Percentiles rank a stretch among this genome's conserved stretches.
Evolutionary conservation across 2,329 filamentous ascomycete species (phyloP).

Genomic region (Aspergillus vadensis): DNA sequence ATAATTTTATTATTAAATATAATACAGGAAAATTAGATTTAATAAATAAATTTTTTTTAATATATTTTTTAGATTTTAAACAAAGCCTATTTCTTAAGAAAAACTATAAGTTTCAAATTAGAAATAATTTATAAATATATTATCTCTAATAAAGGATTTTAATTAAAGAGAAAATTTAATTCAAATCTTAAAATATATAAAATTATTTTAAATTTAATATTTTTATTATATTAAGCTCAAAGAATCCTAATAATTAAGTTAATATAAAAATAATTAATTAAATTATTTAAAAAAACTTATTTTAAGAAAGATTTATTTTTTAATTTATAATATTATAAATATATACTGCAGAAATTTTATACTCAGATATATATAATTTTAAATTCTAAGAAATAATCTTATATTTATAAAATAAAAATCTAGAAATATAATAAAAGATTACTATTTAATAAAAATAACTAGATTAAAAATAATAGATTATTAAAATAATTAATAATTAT

Average conservation of each 20-base stretch:
- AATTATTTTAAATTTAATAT: not conserved
- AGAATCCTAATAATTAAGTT: too few relatives aligned
- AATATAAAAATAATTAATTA: too few relatives aligned
- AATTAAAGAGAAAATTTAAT: not conserved
- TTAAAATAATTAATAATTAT: too few relatives aligned
- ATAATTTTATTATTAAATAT: slow-evolving; percentile 3
- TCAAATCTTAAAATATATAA: not conserved
- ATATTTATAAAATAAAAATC: not conserved
- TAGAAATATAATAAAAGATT: not conserved
- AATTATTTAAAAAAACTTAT: too few relatives aligned
- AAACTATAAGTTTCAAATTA: not conserved
- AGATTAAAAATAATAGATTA: too few relatives aligned
- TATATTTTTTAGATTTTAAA: not conserved
- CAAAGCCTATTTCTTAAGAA: not conserved
- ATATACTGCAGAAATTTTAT: not conserved
- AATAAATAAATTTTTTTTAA: not conserved
- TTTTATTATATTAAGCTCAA: too few relatives aligned
- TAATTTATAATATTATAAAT: too few relatives aligned
- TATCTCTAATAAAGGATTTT: not conserved
- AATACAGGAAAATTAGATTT: not conserved
- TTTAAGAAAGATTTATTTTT: too few relatives aligned
- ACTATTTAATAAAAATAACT: not conserved
- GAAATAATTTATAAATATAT: not conserved
- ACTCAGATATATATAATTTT: not conserved
- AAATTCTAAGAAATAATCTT: not conserved